Percentiles rank a stretch among this genome's conserved stretches.
phyloP scores from a whole-genome alignment of 495 filamentous ascomycete species.

The Hypoxylon intermedium region DNA sequence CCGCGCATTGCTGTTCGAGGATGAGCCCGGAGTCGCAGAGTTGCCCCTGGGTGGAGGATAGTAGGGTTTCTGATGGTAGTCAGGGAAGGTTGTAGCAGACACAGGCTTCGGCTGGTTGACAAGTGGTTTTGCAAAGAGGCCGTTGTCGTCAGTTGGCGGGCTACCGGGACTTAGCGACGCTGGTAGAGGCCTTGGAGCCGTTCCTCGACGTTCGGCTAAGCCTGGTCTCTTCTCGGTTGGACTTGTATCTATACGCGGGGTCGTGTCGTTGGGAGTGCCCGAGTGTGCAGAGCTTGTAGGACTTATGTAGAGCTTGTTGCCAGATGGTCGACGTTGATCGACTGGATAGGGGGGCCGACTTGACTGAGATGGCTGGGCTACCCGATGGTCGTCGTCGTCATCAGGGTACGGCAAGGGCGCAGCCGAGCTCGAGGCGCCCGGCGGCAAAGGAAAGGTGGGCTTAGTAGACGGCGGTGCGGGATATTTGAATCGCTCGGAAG shows the following conservation, averaged over 20 bases:
- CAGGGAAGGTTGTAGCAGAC: conserved; percentile 48
- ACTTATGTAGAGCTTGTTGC: conserved; percentile 46
- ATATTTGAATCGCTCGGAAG: conserved; percentile 55
- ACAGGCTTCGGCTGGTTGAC: conserved; percentile 41
- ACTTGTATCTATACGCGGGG: conserved; percentile 52
- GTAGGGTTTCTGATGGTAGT: conserved; percentile 58
- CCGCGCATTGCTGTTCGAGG: no score
- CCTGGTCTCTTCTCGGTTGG: conserved; percentile 59
- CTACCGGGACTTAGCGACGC: conserved; percentile 71
- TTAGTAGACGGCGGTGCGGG: conserved; percentile 52
- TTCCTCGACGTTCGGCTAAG: conserved; percentile 75
- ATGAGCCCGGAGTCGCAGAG: no score
- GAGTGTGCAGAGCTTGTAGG: conserved; percentile 46
- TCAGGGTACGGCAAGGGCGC: conserved; percentile 79
- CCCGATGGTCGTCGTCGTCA: conserved; percentile 63
- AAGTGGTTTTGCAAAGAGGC: conserved; percentile 68
- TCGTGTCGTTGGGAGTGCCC: conserved; percentile 47
- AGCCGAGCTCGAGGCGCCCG: conserved; percentile 68
- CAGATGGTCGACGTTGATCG: conserved; percentile 49
- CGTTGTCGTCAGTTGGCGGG: conserved; percentile 72
- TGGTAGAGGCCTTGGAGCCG: conserved; percentile 72
- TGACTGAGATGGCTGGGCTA: conserved; percentile 47
- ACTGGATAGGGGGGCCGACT: conserved; percentile 58
- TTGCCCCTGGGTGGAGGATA: no score
- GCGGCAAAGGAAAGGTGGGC: conserved; percentile 64